Percentiles rank a stretch among this genome's conserved stretches.
Conservation (phyloP, 2,329 filamentous ascomycete species). For the Xylariaceae sp. region DNA sequence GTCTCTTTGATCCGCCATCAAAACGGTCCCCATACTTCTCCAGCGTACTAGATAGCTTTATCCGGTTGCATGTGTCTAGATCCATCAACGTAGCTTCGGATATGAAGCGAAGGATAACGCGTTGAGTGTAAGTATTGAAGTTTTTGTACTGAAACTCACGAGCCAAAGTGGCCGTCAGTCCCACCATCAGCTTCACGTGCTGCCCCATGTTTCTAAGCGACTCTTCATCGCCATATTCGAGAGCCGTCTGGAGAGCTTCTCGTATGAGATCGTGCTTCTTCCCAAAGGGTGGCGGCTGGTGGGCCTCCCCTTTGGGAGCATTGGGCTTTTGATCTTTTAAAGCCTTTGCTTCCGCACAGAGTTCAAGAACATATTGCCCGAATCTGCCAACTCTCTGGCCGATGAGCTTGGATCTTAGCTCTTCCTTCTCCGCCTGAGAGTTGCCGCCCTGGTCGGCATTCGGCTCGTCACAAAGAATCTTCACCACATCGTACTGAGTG, state of each 20-base stretch:
- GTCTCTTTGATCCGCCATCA: constrained; percentile 26
- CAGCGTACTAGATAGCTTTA: constrained; percentile 11
- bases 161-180: constrained; percentile 51
- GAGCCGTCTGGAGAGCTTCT: constrained; percentile 50
- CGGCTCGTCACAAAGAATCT: constrained; percentile 28
- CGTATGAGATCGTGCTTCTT: constrained; percentile 47
- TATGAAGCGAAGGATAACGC: constrained; percentile 56
- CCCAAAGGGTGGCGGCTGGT: constrained; percentile 39
- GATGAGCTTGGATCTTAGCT: constrained; percentile 37
- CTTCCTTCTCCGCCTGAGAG: constrained; percentile 28
- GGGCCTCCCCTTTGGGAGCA: constrained; percentile 17
- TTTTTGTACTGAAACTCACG: constrained; percentile 51
- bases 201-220: constrained; percentile 56
- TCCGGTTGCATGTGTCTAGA: constrained; percentile 11
- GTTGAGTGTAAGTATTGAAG: constrained; percentile 51
- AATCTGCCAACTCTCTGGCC: constrained; percentile 36
- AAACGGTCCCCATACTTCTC: constrained; percentile 17
- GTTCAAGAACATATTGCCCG: constrained; percentile 43
- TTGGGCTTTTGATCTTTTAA: constrained; percentile 36
- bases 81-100: constrained; percentile 37
- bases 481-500: constrained; percentile 29
- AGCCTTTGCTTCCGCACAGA: constrained; percentile 14
- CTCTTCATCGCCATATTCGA: constrained; percentile 51
- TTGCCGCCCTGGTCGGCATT: constrained; percentile 21
- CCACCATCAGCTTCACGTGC: constrained; percentile 53